Base-by-base conservation (phyloP, 2,329 filamentous ascomycete species). In the Aureobasidium melanogenum region DNA sequence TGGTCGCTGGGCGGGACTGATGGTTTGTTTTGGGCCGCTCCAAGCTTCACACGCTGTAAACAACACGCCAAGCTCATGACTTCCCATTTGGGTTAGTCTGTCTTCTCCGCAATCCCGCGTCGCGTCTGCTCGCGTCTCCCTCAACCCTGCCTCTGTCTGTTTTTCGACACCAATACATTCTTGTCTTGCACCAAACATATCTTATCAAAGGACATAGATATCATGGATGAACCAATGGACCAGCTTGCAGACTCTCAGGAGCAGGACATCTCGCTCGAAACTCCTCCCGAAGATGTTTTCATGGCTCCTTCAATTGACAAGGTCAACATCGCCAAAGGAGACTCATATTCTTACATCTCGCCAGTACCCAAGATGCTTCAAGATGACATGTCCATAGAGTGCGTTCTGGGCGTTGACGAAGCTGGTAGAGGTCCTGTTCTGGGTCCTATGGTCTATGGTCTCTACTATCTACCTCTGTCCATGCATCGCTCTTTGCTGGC, bases 401-500 rank as follows among this genome's bases (percentile, higher is more conserved):
- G 89, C 74, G 87, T 88, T 22, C 81, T 97, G 24, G 93, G 93
- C 64, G 88, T 97, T 55, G 93, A 97, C 73, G 93, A 97, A 79
- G 93, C 93, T 67, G 93, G 93, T 48, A 85, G 93, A 69, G 93
- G 93, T 1, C 93, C 93, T 26, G 93, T 97, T n/a, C 83, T 97
- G 14, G 93, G 89, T 28, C 85, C 84, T 19, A 88, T 86, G 85
- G 83, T 88, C 57, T 87, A 87, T 72, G 82, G 79, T 52, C 77
- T 84, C 36, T 89, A 95, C 66, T 95, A 95, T 56, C 74, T 89
- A 1, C 81, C 85, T 0, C 78, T 85, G 30, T 83, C 87, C 28
- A 72, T 80, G 38, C 82, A 87, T 64, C 85, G 87, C 70, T 82
- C 88, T 1, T 84, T 97, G 30, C 85, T 97, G 24, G 88, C 89